These are phyloP conservation scores for Thecaphora thlaspeos DNA, from an alignment of 1,284 basidiomycete species.

Conservation along the genomic window DNA sequence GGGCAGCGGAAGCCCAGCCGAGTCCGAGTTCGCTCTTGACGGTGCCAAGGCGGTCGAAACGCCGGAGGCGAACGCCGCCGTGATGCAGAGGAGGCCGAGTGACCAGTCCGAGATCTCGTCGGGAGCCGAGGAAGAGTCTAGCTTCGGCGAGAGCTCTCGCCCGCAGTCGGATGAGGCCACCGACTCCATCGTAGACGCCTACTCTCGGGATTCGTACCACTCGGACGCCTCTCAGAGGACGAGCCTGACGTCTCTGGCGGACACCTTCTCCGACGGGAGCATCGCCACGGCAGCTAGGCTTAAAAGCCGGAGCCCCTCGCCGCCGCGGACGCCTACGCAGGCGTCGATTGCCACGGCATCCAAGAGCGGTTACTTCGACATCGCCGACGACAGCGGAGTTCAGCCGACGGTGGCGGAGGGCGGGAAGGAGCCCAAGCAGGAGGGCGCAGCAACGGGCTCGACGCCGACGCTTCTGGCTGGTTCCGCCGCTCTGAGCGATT, in stretches of 20 bases:
- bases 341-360: conserved; percentile 3
- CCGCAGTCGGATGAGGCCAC: conserved; percentile 40
- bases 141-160: conserved; percentile 23
- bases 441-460: too few relatives aligned
- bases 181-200: conserved; percentile 46
- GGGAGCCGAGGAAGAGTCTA: conserved; percentile 29
- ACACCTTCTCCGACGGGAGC: conserved; percentile 16
- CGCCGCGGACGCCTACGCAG: conserved; percentile 43
- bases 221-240: conserved; percentile 44
- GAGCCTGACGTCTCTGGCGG: conserved; percentile 37
- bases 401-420: too few relatives aligned
- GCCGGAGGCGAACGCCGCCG: too few relatives aligned
- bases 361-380: conserved; percentile 16
- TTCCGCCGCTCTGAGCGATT: conserved; percentile 2
- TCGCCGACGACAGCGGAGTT: background rate
- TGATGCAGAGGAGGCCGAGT: conserved; percentile 36
- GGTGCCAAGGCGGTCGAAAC: too few relatives aligned
- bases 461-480: too few relatives aligned
- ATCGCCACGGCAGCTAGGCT: conserved; percentile 1
- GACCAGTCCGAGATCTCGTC: conserved; percentile 36
- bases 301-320: conserved; percentile 8
- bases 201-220: conserved; percentile 44
- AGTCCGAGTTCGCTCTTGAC: too few relatives aligned
- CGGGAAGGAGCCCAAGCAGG: too few relatives aligned
- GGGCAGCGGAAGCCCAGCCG: conserved; percentile 12